Evolutionary conservation across 2,329 filamentous ascomycete genomes (phyloP), one percentile per base, ranked within the genome.

Genomic region (Epichloe festucae): DNA sequence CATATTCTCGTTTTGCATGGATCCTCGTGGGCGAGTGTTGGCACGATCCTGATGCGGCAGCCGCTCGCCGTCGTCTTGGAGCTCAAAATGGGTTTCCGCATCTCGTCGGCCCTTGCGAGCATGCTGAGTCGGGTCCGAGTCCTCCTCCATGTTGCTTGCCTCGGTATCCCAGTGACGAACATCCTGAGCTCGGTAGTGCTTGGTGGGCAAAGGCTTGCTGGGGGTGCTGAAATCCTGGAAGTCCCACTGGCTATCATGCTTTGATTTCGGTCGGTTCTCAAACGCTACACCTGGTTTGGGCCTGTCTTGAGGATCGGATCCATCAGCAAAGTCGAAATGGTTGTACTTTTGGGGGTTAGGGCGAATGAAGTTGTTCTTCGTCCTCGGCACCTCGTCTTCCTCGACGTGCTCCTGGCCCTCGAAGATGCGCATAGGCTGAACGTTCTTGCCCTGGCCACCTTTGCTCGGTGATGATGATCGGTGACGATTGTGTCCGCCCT

Each of bases 171-270:
- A 94, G 65, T 93, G 85, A 51, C 87, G 84, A 54, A 83, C 77
- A 55, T 93, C 82, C 62, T 89, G 80, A 40, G 76, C 72, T 54
- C 82, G 77, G 50, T 74, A 63, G 21, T 77, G 65, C 66, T 84
- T 86, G 45, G 75, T 70, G 4, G 77, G 74, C 46, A 79, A 73
- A 27, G 70, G 58, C 74, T 95, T 95, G 57, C 84, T 78, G 0
- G 91, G 91, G 0, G 90, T 95, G 15, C 73, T 72, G 60, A 95
- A 95, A 68, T 95, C 89, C 55, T 88, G 81, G 67, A 97, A 97
- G 47, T 82, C 81, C 89, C 91, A 96, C 55, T 87, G 84, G 56
- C 82, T 82, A 53, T 76, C 72, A 63, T 88, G 83, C 70, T 85
- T 87, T 51, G 75, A 73, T 62, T 75, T 77, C 55, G 70, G 66